Conservation (phyloP, 2,329 filamentous ascomycete genomes). For the Fusarium caatingaense region DNA sequence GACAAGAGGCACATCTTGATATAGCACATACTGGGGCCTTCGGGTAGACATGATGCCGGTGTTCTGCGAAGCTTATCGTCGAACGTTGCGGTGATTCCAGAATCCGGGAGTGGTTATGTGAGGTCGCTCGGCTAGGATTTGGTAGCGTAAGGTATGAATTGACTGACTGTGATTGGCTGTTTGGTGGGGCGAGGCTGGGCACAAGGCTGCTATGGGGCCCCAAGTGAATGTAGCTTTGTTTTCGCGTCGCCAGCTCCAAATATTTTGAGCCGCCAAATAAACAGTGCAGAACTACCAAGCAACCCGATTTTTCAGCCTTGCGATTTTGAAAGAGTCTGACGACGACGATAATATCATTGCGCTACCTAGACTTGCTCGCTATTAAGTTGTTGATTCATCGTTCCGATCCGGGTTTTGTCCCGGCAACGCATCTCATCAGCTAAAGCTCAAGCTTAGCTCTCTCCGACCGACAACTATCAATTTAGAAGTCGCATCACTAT, state of each 20-base stretch:
- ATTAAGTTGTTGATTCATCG: not conserved
- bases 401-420: slow-evolving; percentile 11
- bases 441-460: slow-evolving; percentile 33
- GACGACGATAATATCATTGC: not conserved
- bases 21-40: slow-evolving; percentile 55
- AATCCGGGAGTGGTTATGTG: slow-evolving; percentile 44
- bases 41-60: slow-evolving; percentile 56
- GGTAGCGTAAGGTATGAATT: slow-evolving; percentile 56
- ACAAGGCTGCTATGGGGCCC: slow-evolving; percentile 32
- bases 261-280: slow-evolving; percentile 45
- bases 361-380: not conserved
- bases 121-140: slow-evolving; percentile 50
- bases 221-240: slow-evolving; percentile 39
- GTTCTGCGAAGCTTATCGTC: slow-evolving; percentile 45
- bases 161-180: slow-evolving; percentile 52
- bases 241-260: slow-evolving; percentile 48
- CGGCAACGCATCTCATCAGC: slow-evolving; percentile 19
- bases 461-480: slow-evolving; percentile 24
- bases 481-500: slow-evolving; percentile 24
- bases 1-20: not conserved
- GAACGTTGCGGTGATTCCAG: slow-evolving; percentile 46
- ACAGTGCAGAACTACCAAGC: slow-evolving; percentile 32
- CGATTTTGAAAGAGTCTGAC: slow-evolving; percentile 1
- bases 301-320: slow-evolving; percentile 33
- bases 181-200: slow-evolving; percentile 48